A percentile compares a stretch with the other conserved stretches of the same genome.
These are phyloP conservation scores for Symbiodinium pilosum DNA, from an alignment of 73 alveolate species.

Conservation along the genomic window DNA sequence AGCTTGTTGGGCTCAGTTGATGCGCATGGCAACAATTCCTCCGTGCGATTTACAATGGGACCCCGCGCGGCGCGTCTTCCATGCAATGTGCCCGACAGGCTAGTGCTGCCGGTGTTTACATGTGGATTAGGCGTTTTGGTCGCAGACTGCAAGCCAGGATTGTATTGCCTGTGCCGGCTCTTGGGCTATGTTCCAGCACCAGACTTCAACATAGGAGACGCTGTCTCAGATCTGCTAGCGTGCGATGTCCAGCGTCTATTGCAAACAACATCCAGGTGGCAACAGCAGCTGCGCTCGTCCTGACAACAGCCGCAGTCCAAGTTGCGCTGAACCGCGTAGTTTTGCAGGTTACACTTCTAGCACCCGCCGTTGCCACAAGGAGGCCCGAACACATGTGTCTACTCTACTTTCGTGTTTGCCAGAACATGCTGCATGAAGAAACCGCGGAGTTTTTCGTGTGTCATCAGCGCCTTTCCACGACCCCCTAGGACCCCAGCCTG, in stretches of 20 bases:
- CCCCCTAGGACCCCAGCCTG: no score
- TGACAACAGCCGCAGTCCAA: background rate
- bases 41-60: constrained; percentile 89
- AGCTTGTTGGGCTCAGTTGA: background rate
- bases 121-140: background rate
- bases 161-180: constrained; percentile 13
- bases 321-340: no score
- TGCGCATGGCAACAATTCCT: constrained; percentile 53
- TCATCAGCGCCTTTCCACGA: no score
- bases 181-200: constrained; percentile 17
- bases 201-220: background rate
- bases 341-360: no score
- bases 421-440: no score
- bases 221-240: background rate
- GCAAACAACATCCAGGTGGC: background rate
- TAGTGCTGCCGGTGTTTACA: background rate
- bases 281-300: background rate
- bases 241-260: no score
- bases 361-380: no score
- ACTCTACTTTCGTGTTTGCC: no score
- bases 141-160: constrained; percentile 11
- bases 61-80: constrained; percentile 13
- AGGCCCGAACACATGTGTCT: no score
- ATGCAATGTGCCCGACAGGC: constrained; percentile 40
- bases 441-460: no score